phyloP scores from a whole-genome alignment of 345 rosid species.

The Brassica rapa region DNA sequence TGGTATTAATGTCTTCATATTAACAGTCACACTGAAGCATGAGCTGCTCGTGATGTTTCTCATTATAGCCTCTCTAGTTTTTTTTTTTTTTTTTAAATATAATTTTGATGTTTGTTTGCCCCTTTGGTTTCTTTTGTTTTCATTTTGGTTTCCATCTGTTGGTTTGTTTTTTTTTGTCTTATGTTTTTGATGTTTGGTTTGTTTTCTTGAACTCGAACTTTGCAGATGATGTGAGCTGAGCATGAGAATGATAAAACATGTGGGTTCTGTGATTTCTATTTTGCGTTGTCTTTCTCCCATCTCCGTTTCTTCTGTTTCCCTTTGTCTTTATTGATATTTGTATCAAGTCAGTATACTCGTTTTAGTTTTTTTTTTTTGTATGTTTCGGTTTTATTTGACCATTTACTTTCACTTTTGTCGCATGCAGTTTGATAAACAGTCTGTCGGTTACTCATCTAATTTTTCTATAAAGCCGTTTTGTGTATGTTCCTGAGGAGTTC shows the following conservation, averaged over 20 bases:
- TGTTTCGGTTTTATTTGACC: background rate
- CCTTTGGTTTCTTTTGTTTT: slow-evolving; percentile 24
- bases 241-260: slow-evolving; percentile 48
- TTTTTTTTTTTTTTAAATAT: background rate
- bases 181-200: slow-evolving; percentile 29
- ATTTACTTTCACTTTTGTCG: slow-evolving; percentile 6
- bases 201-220: slow-evolving; percentile 48
- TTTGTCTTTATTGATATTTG: slow-evolving; percentile 12
- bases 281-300: slow-evolving; percentile 9
- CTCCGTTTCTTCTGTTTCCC: slow-evolving; percentile 12
- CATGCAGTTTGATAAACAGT: background rate
- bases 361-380: background rate
- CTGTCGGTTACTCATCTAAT: background rate
- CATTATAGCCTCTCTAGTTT: background rate
- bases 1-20: background rate
- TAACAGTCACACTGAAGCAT: background rate
- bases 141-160: background rate
- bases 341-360: background rate
- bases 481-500: background rate
- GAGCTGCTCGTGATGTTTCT: slow-evolving; percentile 2
- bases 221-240: slow-evolving; percentile 65
- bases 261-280: slow-evolving; percentile 30
- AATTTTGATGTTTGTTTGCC: slow-evolving; percentile 3
- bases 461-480: too few relatives aligned
- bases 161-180: slow-evolving; percentile 8